phyloP scores from a whole-genome alignment of 1,284 basidiomycete species.

The Apiotrichum akiyoshidainum region DNA sequence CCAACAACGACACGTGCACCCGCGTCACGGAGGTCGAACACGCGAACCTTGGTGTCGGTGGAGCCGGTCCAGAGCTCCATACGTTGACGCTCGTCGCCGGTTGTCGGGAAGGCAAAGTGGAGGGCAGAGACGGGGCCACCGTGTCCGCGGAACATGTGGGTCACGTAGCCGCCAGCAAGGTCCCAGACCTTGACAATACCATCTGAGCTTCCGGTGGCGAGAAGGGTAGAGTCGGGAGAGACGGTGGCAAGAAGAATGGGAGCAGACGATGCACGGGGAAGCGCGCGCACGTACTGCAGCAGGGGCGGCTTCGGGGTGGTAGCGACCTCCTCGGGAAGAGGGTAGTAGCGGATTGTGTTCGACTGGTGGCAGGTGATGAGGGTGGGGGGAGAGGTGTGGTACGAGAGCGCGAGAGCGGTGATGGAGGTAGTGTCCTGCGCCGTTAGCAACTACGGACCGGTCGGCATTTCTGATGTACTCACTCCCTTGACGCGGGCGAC shows the following conservation, averaged over 20 bases:
- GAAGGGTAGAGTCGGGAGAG: constrained; percentile 83
- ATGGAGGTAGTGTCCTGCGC: constrained; percentile 56
- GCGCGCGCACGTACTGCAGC: constrained; percentile 61
- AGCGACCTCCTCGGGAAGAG: constrained; percentile 41
- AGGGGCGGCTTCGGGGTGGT: constrained; percentile 39
- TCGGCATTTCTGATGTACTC: constrained; percentile 45
- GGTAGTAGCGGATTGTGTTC: constrained; percentile 54
- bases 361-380: constrained; percentile 55
- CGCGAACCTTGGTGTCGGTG: constrained; percentile 80
- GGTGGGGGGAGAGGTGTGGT: constrained; percentile 49
- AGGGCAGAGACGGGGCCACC: constrained; percentile 92
- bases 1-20: constrained; percentile 55
- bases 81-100: constrained; percentile 40
- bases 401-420: constrained; percentile 52
- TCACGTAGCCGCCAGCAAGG: constrained; percentile 78
- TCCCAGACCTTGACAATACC: constrained; percentile 98
- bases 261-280: constrained; percentile 81
- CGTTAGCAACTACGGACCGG: too few relatives aligned
- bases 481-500: constrained; percentile 80
- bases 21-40: constrained; percentile 75
- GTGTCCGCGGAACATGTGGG: constrained; percentile 93
- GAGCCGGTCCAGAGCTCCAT: constrained; percentile 86
- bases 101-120: constrained; percentile 69
- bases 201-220: constrained; percentile 93
- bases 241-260: constrained; percentile 83